Base-by-base conservation (phyloP, 352 stramenopile genomes). In the Globisporangium iwayamae region DNA sequence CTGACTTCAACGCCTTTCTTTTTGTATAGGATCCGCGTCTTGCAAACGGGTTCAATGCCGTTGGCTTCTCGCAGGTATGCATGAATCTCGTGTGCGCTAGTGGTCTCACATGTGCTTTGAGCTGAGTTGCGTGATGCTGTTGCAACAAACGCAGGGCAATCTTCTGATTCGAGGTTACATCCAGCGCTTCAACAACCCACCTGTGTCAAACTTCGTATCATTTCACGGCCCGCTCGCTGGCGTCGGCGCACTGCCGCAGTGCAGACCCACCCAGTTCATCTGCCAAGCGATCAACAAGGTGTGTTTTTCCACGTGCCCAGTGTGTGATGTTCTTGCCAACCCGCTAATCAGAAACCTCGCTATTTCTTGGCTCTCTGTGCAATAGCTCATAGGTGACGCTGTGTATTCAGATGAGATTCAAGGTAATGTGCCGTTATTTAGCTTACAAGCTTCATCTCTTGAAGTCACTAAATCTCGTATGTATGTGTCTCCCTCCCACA, bases 141-240 rank as follows among this genome's bases (percentile, higher is more conserved):
- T 50, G 13, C 14, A 10, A 14, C 45, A n/a, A 32, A 38, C 45
- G 4, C 32, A 78, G 83, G 95, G 95, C 4, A 98, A 98, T 52
- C 85, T 97, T 52, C 69, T 98, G 18, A 96, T 98, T 65, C 84
- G 94, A n/a, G 93, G 85, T 6, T 98, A 98, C 70, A 94, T 98
- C 56, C 72, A 96, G 53, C 83, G 84, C 11, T 97, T 96, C 76
- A 98, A 98, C 66, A 68, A 94, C 63, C 95, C 95, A 34, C 85
- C 91, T 9, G 91, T 98, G 13, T 57, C 85, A 58, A 96, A 84
- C 53, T 98, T 98, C 63, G 69, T 98, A 25, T 96, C 87, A 13
- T 82, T 98, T 55, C 94, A 98, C 71, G 95, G 95, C 2, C 90
- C 94, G 1, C 82, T 98, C 47, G 90, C 88, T 53, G 95, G 95